These are phyloP conservation scores for Pseudoturritis turrita DNA, from an alignment of 345 rosid genomes.

Conservation along the genomic window DNA sequence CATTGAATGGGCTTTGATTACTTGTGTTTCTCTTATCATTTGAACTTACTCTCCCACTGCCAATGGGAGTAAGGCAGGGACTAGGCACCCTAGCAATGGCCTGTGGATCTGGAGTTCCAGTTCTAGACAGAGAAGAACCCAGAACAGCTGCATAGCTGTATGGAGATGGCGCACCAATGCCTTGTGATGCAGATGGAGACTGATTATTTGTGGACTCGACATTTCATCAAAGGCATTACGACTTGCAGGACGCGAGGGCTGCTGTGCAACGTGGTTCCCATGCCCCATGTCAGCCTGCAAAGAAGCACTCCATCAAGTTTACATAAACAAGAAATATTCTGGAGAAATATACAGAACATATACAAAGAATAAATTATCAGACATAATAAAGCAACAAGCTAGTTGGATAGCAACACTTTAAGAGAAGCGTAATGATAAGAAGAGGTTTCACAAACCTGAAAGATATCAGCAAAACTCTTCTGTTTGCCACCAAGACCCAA, in stretches of 20 bases:
- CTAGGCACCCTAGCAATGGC: slow-evolving; percentile 76
- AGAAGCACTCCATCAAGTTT: not conserved
- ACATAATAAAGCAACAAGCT: no score
- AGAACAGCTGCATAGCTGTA: slow-evolving; percentile 76
- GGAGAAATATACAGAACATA: not conserved
- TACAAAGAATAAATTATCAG: no score
- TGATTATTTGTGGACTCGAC: slow-evolving; percentile 43
- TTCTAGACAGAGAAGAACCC: slow-evolving; percentile 75
- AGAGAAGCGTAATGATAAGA: no score
- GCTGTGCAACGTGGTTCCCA: not conserved
- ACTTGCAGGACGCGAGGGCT: slow-evolving; percentile 66
- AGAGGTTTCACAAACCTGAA: slow-evolving; percentile 54
- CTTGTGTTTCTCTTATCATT: slow-evolving; percentile 56
- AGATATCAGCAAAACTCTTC: slow-evolving; percentile 69
- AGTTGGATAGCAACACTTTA: no score
- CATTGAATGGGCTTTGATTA: slow-evolving; percentile 50
- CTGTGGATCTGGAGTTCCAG: slow-evolving; percentile 88
- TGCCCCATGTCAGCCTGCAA: slow-evolving; percentile 50
- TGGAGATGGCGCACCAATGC: slow-evolving; percentile 48
- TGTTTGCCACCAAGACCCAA: slow-evolving; percentile 62
- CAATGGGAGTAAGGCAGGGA: slow-evolving; percentile 83
- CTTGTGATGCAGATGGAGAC: slow-evolving; percentile 47
- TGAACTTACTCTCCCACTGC: slow-evolving; percentile 55
- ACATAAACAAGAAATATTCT: not conserved
- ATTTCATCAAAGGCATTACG: slow-evolving; percentile 71